Evolutionary conservation across 441 rosid genomes (phyloP), one percentile per base, ranked within the genome.

Genomic region (Gossypium davidsonii): DNA sequence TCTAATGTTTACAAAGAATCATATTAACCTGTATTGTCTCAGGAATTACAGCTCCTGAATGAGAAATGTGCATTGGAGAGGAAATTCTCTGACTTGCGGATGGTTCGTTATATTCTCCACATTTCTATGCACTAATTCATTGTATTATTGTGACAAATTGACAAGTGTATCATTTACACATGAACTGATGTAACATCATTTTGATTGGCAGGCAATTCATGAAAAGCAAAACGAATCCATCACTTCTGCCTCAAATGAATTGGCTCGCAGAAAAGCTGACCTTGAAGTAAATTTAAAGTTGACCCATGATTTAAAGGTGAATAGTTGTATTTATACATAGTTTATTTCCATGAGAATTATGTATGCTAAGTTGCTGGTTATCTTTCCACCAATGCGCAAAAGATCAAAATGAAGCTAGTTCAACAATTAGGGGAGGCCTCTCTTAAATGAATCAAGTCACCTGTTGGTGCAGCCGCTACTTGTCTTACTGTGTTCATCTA

Each of bases 221-320:
- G 98, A 95, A 79, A 93, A 89, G 79, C 92, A 93, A 80, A 89
- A 85, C 62, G 99, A 95, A 81, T 88, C 90, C 37, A 79, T 91
- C 49, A 83, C 87, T 20, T 86, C 97, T 11, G 92, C 98, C 4
- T 81, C 85, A 79, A 86, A 87, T 80, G 95, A 90, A 1, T 74
- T 95, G 77, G 88, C 84, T 73, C 87, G 68, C 65, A 81, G 99
- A 78, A 91, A 91, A 88, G 92, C 90, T 37, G 92, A 89, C 79
- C 90, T 93, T 69, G 97, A 95, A 77, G 86, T 81, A 76, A 91
- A 90, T 76, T 85, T 90, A 68, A 93, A 89, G 82, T 74, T 95
- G 79, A 82, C 84, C 2, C 87, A 93, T 84, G 96, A 95, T 61
- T 83, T 95, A 77, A 93, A 95, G 98, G 99, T 93, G 48, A 34